Evolutionary conservation across 1,284 basidiomycete genomes (phyloP).

Genomic region (Tetrapyrgos nigripes): DNA sequence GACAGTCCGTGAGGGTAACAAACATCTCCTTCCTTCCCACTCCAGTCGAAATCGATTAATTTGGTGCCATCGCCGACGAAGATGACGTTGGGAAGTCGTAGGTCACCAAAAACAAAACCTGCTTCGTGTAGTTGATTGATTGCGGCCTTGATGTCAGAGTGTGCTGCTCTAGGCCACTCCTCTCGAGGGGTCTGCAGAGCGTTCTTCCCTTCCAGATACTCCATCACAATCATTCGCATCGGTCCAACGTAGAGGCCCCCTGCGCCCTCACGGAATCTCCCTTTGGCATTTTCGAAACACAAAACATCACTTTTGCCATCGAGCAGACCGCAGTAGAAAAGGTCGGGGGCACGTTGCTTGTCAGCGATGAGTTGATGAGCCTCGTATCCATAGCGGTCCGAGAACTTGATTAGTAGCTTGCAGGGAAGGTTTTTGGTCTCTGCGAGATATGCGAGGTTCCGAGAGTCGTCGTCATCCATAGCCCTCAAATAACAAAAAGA

Average conservation of each 20-base stretch:
- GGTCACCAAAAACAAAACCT: constrained; percentile 19
- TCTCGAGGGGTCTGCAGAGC: neutral
- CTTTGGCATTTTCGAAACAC: too few species aligned
- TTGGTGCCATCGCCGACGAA: constrained; percentile 1
- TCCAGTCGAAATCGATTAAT: too few species aligned
- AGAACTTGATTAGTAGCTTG: neutral
- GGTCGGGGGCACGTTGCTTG: constrained; percentile 3
- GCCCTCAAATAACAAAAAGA: neutral
- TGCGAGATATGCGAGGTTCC: too few species aligned
- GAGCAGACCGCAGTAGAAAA: neutral
- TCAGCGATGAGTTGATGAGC: constrained; percentile 1
- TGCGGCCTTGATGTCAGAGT: neutral
- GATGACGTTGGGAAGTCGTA: constrained; percentile 14
- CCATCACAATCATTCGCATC: too few species aligned
- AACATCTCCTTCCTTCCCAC: neutral
- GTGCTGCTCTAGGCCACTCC: neutral
- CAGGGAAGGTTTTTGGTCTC: neutral
- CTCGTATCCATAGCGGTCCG: neutral
- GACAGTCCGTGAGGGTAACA: neutral
- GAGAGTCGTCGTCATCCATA: too few species aligned
- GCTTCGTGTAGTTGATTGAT: neutral
- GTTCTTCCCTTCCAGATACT: neutral
- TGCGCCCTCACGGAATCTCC: too few species aligned
- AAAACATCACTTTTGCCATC: neutral
- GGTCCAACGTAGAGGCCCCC: too few species aligned